Base-by-base conservation (phyloP, 768 basidiomycete genomes). In the Agrocybe praecox region DNA sequence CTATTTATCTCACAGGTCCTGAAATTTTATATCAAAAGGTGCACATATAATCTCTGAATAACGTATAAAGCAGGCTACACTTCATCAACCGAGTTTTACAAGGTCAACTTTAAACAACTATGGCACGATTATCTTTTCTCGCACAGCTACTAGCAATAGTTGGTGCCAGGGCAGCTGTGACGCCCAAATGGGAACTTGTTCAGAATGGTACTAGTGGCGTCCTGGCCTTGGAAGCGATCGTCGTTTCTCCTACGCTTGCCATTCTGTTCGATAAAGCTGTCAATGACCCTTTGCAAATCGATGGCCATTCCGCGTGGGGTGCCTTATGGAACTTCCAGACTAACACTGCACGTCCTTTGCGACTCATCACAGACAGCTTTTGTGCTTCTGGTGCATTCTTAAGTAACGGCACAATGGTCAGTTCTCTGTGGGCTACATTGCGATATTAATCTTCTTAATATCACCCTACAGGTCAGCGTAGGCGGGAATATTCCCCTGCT, bases 241-340 rank as follows among this genome's bases (percentile, higher is more conserved):
- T 70, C 24, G 67, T 70, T 23, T 67, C 69, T 11, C 67, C 68
- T 17, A 68, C 62, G 5, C 62, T 70, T 3, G 69, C 69, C 7
- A 64, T 70, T 24, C 65, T 70, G 52, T 67, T 70, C 46, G 69
- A 70, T 44, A 54, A 65, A 44, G 69, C 69, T 8, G 65, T 58
- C 7, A 68, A 79, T 56, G 79, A 81, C 44, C 74, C 77, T 14
- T 63, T 80, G 2, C 68, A 62, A n/a, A 66, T 80, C 53, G 69
- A 77, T 48, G 74, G 74, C 1, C 77, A 79, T 56, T 65, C 75
- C 17, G 79, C 79, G 7, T 80, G 79, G 80, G 76, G 74, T 29
- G 77, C 75, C 8, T 65, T 80, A 15, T 74, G 77, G 62, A 70
- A 80, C 51, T 60, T 80, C 12, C 65, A 72, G 57, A 78, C 77